phyloP scores from a whole-genome alignment of 495 filamentous ascomycete genomes.

The Apiosordaria backusii region DNA sequence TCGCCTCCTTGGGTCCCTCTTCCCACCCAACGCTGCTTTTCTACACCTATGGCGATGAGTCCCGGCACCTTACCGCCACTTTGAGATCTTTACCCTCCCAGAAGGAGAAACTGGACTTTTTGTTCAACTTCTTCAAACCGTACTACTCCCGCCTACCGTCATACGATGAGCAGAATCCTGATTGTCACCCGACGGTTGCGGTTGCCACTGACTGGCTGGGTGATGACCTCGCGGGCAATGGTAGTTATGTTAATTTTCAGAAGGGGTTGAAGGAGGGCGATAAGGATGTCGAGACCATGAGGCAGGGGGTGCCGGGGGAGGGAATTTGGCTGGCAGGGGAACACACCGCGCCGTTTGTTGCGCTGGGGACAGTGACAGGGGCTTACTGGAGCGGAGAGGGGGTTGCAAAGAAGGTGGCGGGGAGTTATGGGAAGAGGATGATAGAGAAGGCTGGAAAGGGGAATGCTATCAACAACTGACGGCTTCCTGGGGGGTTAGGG shows the following conservation, averaged over 20 bases:
- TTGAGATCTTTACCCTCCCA: constrained; percentile 36
- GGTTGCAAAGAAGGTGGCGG: constrained; percentile 61
- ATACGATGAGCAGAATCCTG: constrained; percentile 49
- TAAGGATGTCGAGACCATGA: constrained; percentile 68
- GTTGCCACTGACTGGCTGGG: constrained; percentile 75
- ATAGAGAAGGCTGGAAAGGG: constrained; percentile 2
- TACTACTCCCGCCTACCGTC: constrained; percentile 73
- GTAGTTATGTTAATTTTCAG: constrained; percentile 90
- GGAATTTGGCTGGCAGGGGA: constrained; percentile 91
- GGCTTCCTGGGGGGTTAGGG: not conserved
- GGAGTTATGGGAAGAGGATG: constrained; percentile 26
- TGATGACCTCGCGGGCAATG: constrained; percentile 81
- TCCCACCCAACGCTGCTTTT: constrained; percentile 87
- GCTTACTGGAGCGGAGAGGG: constrained; percentile 91
- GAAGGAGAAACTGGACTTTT: constrained; percentile 41
- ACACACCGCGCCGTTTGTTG: constrained; percentile 88
- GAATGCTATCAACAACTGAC: not conserved
- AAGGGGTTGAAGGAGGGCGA: constrained; percentile 68
- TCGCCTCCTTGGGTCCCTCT: constrained; percentile 62
- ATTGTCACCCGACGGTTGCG: constrained; percentile 61
- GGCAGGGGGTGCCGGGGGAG: constrained; percentile 63
- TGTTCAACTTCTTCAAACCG: constrained; percentile 62
- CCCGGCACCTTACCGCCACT: constrained; percentile 41
- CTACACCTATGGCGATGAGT: constrained; percentile 76
- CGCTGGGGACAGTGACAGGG: constrained; percentile 80